A percentile compares a stretch with the other conserved stretches of the same genome.
Evolutionary conservation across 2,329 filamentous ascomycete genomes (phyloP).

Genomic region (Curvularia sp.): DNA sequence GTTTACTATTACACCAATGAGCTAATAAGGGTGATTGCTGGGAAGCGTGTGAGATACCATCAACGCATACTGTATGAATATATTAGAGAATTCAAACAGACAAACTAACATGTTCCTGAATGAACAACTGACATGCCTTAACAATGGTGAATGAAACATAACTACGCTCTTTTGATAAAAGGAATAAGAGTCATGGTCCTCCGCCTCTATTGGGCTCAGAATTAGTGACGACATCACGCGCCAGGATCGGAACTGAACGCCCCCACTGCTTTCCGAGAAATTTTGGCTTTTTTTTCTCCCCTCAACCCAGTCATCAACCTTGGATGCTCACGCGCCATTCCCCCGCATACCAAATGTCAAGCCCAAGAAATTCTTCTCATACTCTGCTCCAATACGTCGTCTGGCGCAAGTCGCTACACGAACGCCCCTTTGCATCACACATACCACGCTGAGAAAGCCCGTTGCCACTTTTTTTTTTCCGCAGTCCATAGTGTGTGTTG

Average conservation of each 20-base stretch:
- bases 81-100: neutral
- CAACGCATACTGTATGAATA: neutral
- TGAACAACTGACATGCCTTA: neutral
- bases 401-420: conserved; percentile 39
- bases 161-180: neutral
- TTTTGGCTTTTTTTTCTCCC: conserved; percentile 38
- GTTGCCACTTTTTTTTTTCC: conserved; percentile 7
- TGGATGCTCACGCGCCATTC: conserved; percentile 40
- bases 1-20: conserved; percentile 5
- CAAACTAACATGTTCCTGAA: neutral
- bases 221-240: conserved; percentile 37
- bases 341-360: conserved; percentile 48
- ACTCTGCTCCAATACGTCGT: conserved; percentile 25
- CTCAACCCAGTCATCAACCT: conserved; percentile 36
- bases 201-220: neutral
- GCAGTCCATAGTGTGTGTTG: too few relatives aligned
- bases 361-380: conserved; percentile 22
- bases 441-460: conserved; percentile 38
- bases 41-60: neutral
- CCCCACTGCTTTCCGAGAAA: conserved; percentile 31
- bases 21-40: neutral
- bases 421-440: conserved; percentile 19
- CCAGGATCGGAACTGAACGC: conserved; percentile 30
- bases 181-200: neutral
- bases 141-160: neutral